Conservation (phyloP, 2,329 filamentous ascomycete genomes). For the Pyricularia grisea region DNA sequence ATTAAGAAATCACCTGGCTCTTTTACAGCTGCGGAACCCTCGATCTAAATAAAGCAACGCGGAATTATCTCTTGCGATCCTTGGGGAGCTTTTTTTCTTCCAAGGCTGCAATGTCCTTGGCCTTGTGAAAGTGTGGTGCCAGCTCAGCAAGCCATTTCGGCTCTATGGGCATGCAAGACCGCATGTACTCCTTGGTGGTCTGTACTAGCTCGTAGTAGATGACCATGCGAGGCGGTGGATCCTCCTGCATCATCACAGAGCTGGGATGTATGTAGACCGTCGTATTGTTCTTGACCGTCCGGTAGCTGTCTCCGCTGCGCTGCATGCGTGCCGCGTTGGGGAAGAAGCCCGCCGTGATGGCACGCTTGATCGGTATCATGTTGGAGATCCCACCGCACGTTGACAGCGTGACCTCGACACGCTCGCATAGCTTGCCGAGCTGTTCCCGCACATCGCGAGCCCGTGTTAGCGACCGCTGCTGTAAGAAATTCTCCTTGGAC, state of each 20-base stretch:
- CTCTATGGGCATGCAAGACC: constrained; percentile 76
- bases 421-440: constrained; percentile 82
- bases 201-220: constrained; percentile 79
- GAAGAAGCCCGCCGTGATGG: constrained; percentile 88
- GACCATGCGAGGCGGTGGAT: constrained; percentile 71
- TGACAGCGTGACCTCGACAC: constrained; percentile 73
- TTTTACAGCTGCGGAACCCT: neutral
- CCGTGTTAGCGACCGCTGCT: constrained; percentile 80
- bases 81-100: constrained; percentile 60
- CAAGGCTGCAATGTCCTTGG: constrained; percentile 75
- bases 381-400: constrained; percentile 58
- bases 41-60: neutral
- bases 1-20: neutral
- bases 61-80: neutral
- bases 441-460: constrained; percentile 91
- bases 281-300: constrained; percentile 83
- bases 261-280: constrained; percentile 89
- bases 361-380: constrained; percentile 71
- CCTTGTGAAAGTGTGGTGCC: constrained; percentile 91
- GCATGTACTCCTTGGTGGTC: constrained; percentile 88
- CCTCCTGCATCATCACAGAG: constrained; percentile 66
- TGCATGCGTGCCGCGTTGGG: constrained; percentile 81
- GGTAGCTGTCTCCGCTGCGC: constrained; percentile 76
- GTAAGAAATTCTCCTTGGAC: constrained; percentile 87
- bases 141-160: constrained; percentile 79